phyloP scores from a whole-genome alignment of 2,329 filamentous ascomycete species.

The Alternaria sp. region DNA sequence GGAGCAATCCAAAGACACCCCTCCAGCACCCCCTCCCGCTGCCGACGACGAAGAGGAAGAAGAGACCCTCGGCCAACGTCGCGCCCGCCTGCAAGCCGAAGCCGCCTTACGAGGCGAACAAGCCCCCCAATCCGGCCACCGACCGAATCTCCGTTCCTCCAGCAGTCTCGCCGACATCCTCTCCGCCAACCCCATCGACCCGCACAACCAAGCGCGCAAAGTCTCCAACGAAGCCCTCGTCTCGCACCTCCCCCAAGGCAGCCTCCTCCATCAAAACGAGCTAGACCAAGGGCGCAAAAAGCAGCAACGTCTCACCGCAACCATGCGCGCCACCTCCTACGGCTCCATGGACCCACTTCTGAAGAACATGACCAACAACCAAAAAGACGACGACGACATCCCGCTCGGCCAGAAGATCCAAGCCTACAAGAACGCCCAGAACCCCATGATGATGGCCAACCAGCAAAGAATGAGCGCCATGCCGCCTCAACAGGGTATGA shows the following conservation, averaged over 20 bases:
- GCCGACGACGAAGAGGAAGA: conserved; percentile 53
- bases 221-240: conserved; percentile 45
- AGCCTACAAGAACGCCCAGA: conserved; percentile 45
- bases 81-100: conserved; percentile 74
- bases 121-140: conserved; percentile 26
- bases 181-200: conserved; percentile 58
- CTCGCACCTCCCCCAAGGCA: conserved; percentile 46
- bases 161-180: conserved; percentile 69
- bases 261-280: conserved; percentile 50
- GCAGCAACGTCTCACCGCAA: conserved; percentile 42
- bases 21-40: conserved; percentile 28
- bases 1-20: conserved; percentile 26
- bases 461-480: conserved; percentile 19
- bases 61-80: conserved; percentile 80
- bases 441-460: conserved; percentile 22
- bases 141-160: conserved; percentile 49
- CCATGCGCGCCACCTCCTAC: conserved; percentile 40
- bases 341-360: conserved; percentile 39
- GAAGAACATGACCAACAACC: conserved; percentile 27
- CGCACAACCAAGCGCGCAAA: conserved; percentile 42
- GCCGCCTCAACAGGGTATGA: conserved; percentile 19
- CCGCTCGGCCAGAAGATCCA: conserved; percentile 44
- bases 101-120: conserved; percentile 59
- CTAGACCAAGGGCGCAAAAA: conserved; percentile 46
- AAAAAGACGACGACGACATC: conserved; percentile 35